Evolutionary conservation across 768 basidiomycete species (phyloP).

Genomic region (Naganishia randhawae): DNA sequence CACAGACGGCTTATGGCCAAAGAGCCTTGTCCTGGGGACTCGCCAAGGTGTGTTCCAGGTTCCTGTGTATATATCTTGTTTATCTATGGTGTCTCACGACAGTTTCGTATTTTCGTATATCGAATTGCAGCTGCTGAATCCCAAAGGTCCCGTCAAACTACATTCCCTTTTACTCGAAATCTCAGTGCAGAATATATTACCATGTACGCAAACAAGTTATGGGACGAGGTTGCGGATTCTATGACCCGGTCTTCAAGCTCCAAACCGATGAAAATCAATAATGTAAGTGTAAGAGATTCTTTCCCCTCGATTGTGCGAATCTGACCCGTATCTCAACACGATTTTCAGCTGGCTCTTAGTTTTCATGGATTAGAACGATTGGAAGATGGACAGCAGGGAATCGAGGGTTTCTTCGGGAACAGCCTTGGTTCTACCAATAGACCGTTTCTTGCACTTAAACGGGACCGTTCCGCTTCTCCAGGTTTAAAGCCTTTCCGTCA

Average conservation of each 20-base stretch:
- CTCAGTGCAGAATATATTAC: conserved; percentile 73
- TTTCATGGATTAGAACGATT: conserved; percentile 45
- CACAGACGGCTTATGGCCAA: conserved; percentile 81
- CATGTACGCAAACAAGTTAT: conserved; percentile 70
- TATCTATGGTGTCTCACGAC: no score
- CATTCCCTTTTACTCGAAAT: conserved; percentile 77
- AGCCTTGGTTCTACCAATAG: conserved; percentile 32
- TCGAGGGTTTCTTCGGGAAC: conserved; percentile 75
- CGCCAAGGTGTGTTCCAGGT: conserved; percentile 59
- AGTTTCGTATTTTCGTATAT: no score
- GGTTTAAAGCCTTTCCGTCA: neutral
- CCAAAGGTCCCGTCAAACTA: conserved; percentile 72
- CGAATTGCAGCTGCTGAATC: conserved; percentile 61
- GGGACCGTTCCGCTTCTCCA: conserved; percentile 1
- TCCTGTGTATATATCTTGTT: no score
- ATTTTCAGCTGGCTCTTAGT: conserved; percentile 40
- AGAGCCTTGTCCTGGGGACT: conserved; percentile 74
- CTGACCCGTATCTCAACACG: neutral
- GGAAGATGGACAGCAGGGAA: conserved; percentile 69
- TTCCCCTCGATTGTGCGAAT: neutral
- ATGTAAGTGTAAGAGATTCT: conserved; percentile 52
- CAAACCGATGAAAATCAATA: conserved; percentile 63
- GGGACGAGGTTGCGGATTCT: conserved; percentile 77
- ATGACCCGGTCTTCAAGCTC: conserved; percentile 29
- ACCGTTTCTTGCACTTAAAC: conserved; percentile 28